Base-by-base conservation (phyloP, 345 rosid species). In the Citrus maxima region DNA sequence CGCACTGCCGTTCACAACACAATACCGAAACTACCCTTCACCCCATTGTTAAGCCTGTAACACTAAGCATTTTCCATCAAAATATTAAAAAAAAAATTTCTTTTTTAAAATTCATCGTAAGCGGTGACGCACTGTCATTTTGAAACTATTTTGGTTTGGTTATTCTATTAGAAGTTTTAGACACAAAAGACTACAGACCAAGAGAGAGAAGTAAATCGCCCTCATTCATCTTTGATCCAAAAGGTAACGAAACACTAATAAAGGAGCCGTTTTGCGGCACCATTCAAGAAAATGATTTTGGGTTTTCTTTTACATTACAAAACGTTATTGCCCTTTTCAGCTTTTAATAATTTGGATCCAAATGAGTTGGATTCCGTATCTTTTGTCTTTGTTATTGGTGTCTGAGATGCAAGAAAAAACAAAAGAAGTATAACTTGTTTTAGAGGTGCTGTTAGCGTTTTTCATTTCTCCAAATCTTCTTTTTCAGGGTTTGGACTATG, bases 81-180 rank as follows among this genome's bases (percentile, higher is more conserved):
- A 46, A 46, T 46, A 46, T 46, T 46, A 46, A 12, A 35, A 35
- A 34, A 32, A 32, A 4, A 30, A 0, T 0, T 46, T 46, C 51
- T 46, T 46, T 46, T 46, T 46, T 46, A 46, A 46, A 46, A 3
- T 19, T 68, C 19, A 22, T 56, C 75, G 75, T 72, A 10, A 72
- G 64, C 75, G 42, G 75, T 72, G 75, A 72, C 75, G 75, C 72
- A 68, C n/a, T n/a, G 51, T 22, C 56, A 4, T 10, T 12, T 28
- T 13, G 14, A 3, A 46, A 46, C 5, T 46, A 12, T 42, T 46
- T 12, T 13, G 51, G 51, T 1, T 13, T 34, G 35, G 35, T 34
- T 0, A 3, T 46, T 46, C 1, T 46, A 40, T 46, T 46, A 13
- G 5, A 46, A 12, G 51, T 46, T 12, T 13, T 13, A 46, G 51